Conservation (phyloP, 805 yeast species). For the Candida xyloterini region DNA sequence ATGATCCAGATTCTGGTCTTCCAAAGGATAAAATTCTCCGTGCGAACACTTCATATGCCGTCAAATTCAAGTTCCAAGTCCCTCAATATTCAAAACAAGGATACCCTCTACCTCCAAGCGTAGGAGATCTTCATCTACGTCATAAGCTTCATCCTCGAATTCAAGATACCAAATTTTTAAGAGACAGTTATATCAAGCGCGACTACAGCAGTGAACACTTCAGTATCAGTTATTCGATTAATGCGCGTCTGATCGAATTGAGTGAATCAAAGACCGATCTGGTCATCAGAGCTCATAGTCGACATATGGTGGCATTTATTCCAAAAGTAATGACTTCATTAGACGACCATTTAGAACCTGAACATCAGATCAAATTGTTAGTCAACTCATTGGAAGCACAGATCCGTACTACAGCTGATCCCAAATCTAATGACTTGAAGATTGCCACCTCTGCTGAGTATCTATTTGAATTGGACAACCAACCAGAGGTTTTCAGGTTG, state of each 20-base stretch:
- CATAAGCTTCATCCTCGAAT: constrained; percentile 7
- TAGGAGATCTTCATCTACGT: constrained; percentile 17
- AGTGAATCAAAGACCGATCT: constrained; percentile 4
- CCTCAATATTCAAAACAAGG: constrained; percentile 16
- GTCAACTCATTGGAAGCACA: constrained; percentile 11
- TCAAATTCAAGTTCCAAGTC: constrained; percentile 18
- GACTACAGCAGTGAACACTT: constrained; percentile 9
- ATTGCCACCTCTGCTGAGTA: not conserved
- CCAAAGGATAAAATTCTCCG: constrained; percentile 17
- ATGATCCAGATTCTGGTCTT: constrained; percentile 14
- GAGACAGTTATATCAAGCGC: constrained; percentile 5
- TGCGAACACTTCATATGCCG: constrained; percentile 15
- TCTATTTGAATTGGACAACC: constrained; percentile 1
- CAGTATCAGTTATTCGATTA: constrained; percentile 18
- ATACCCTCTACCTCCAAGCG: constrained; percentile 14
- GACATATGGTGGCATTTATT: constrained; percentile 16
- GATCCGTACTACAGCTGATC: not conserved
- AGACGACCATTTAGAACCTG: constrained; percentile 2
- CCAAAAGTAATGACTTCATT: not conserved
- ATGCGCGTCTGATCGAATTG: constrained; percentile 16
- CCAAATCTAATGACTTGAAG: not conserved
- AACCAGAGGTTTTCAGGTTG: not conserved
- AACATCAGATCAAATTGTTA: constrained; percentile 9
- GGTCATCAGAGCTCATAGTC: constrained; percentile 14
- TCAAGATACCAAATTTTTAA: constrained; percentile 10